Conservation (phyloP, 345 rosid species). For the Linum trigynum region DNA sequence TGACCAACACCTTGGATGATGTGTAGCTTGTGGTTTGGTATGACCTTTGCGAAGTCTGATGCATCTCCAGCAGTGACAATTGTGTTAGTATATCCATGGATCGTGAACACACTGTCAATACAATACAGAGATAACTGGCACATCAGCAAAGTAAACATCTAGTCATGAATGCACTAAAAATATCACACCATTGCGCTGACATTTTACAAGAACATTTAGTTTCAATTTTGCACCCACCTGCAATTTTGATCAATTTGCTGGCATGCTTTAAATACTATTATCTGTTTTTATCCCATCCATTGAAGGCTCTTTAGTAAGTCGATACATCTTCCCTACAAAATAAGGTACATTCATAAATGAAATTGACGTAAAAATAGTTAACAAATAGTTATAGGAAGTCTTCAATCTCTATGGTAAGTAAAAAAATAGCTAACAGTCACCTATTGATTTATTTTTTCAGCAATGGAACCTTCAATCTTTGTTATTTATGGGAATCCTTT, state of each 20-base stretch:
- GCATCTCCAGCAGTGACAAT: constrained; percentile 20
- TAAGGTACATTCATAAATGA: too few species aligned
- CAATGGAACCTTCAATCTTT: constrained; percentile 19
- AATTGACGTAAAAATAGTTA: not conserved
- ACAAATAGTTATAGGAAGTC: not conserved
- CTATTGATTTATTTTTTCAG: constrained; percentile 15
- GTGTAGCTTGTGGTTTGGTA: constrained; percentile 22
- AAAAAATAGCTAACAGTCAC: constrained; percentile 12
- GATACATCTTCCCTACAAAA: constrained; percentile 15
- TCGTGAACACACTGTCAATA: constrained; percentile 23
- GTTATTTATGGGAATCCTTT: constrained; percentile 17
- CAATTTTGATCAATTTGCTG: constrained; percentile 17
- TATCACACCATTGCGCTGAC: too few species aligned
- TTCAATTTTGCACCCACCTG: too few species aligned
- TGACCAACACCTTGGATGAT: constrained; percentile 24
- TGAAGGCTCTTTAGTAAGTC: constrained; percentile 14
- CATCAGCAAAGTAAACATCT: too few species aligned
- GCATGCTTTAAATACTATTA: constrained; percentile 19
- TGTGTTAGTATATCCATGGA: constrained; percentile 23
- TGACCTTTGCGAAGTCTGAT: constrained; percentile 19
- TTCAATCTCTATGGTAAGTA: too few species aligned
- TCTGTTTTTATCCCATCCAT: constrained; percentile 23
- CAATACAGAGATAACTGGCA: too few species aligned
- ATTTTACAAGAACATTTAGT: too few species aligned
- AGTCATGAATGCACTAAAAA: too few species aligned